Conservation (phyloP, 345 rosid species). For the Sisymbrium altissimum region DNA sequence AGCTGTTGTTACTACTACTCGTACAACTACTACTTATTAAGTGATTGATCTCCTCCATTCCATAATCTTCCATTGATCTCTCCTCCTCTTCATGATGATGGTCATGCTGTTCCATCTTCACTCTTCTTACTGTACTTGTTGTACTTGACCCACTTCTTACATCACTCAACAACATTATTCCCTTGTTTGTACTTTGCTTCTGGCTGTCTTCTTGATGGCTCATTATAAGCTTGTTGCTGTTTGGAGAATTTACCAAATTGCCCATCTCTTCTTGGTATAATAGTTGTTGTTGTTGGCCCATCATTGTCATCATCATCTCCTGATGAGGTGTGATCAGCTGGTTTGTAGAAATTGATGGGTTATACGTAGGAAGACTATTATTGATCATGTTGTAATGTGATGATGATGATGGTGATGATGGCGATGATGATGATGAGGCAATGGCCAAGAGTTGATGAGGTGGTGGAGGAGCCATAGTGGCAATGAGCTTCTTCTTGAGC, state of each 20-base stretch:
- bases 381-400: conserved; percentile 31
- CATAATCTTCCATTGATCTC: conserved; percentile 45
- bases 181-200: conserved; percentile 37
- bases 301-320: conserved; percentile 38
- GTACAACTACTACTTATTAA: conserved; percentile 53
- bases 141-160: conserved; percentile 65
- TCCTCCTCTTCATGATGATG: conserved; percentile 28
- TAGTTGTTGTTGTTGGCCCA: conserved; percentile 36
- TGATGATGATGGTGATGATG: conserved; percentile 33
- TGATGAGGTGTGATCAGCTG: conserved; percentile 33
- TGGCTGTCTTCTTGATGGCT: conserved; percentile 39
- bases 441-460: conserved; percentile 25
- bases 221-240: conserved; percentile 25
- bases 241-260: conserved; percentile 24
- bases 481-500: conserved; percentile 77
- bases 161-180: conserved; percentile 33
- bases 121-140: conserved; percentile 46
- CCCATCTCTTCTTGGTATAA: conserved; percentile 32
- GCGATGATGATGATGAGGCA: conserved; percentile 32
- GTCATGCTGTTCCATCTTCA: conserved; percentile 37
- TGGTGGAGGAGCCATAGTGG: conserved; percentile 26
- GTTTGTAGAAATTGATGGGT: conserved; percentile 40
- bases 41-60: conserved; percentile 78
- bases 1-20: conserved; percentile 38
- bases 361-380: conserved; percentile 20